A percentile compares a stretch with the other conserved stretches of the same genome.
These are phyloP conservation scores for Penicillium malachiteum DNA, from an alignment of 495 filamentous ascomycete genomes.

Conservation along the genomic window DNA sequence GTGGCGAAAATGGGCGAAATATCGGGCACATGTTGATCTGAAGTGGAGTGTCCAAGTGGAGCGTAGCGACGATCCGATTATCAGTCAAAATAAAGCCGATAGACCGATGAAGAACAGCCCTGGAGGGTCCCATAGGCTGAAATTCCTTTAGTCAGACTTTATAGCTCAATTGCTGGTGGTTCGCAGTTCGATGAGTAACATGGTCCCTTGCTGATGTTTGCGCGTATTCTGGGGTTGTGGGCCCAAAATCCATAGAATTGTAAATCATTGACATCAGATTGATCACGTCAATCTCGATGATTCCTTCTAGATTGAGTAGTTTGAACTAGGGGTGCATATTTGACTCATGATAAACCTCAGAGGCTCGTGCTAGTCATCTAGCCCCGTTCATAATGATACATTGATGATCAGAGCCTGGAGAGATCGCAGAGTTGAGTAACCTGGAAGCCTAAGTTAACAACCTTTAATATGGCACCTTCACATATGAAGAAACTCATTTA, in stretches of 20 bases:
- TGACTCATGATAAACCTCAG: not conserved
- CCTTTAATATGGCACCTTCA: no score
- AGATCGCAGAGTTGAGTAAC: not conserved
- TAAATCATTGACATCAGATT: not conserved
- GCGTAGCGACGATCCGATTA: slow-evolving; percentile 11
- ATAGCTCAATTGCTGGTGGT: no score
- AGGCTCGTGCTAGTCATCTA: not conserved
- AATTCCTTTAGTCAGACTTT: no score
- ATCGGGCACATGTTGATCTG: slow-evolving; percentile 13
- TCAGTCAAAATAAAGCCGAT: slow-evolving; percentile 4
- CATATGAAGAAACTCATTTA: not conserved
- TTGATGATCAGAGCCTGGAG: not conserved
- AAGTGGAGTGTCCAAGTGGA: slow-evolving; percentile 8
- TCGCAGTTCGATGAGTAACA: no score
- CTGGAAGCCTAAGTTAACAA: no score
- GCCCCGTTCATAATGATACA: not conserved
- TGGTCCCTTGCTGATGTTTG: slow-evolving; percentile 14
- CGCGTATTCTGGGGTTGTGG: slow-evolving; percentile 8
- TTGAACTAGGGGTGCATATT: slow-evolving; percentile 11
- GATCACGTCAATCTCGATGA: not conserved
- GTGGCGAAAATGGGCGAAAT: slow-evolving; percentile 20
- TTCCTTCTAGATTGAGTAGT: slow-evolving; percentile 1
- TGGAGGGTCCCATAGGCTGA: not conserved
- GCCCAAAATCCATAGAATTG: not conserved
- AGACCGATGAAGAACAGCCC: not conserved